Base-by-base conservation (phyloP, 2,329 filamentous ascomycete species). In the Nemania serpens region DNA sequence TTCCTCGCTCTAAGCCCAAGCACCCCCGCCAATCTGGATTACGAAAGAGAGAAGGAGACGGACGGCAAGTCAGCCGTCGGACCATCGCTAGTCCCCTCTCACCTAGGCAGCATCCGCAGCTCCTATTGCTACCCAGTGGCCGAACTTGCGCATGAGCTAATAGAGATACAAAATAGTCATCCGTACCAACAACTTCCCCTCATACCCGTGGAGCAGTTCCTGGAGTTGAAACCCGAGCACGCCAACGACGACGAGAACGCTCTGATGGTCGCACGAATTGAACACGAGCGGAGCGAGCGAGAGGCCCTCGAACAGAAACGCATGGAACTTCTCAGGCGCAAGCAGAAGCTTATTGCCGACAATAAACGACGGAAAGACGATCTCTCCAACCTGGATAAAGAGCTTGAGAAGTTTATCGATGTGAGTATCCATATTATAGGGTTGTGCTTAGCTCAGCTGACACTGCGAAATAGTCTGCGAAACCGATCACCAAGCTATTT, bases 281-380 rank as follows among this genome's bases (percentile, higher is more conserved):
- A 95, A 66, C 91, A 98, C 73, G 95, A 99, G 78, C 87, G 92
- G 68, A 84, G 85, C 12, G 92, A 96, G 73, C 88, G 95, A 39
- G 88, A 96, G 75, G 87, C 88, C 43, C 79, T 98, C 33, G 95
- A 99, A 76, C 89, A 92, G 75, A 88, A 93, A 69, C 84, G 93
- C 52, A 88, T 93, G 74, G 89, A 90, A 67, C 80, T 93, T 1
- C 78, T 93, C 47, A 92, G 84, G 72, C 78, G 82, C 54, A 87
- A 87, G 70, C 82, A 84, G 67, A 86, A 86, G 74, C 80, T 87
- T 50, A 86, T 85, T 53, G 80, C 83, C 1, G 84, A 87, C 74
- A 97, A 97, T 74, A 96, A 96, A 78, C 92, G 92, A 77, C 86
- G 94, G 67, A 97, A 96, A 75, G 93, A 97, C 58, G 93, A 98